Conservation (phyloP, 495 filamentous ascomycete species). For the Xylaria longipes region DNA sequence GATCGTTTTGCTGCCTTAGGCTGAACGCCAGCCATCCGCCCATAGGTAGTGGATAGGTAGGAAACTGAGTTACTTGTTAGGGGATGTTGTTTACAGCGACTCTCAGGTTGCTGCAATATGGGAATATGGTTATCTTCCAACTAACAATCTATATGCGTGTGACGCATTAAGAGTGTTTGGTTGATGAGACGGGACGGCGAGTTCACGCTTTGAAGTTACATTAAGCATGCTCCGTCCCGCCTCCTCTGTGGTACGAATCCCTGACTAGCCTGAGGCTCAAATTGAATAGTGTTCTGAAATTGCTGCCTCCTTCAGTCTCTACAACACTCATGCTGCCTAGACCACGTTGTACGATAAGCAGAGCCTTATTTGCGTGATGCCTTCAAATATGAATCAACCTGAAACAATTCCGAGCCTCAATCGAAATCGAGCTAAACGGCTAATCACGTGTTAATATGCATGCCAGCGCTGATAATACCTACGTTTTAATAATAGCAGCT, state of each 20-base stretch:
- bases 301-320: slow-evolving; percentile 1
- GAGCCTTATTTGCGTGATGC: not conserved
- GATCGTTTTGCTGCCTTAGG: no score
- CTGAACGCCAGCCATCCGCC: no score
- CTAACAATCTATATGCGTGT: no score
- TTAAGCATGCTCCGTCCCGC: not conserved
- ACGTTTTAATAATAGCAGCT: not conserved
- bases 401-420: not conserved
- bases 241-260: not conserved
- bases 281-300: not conserved
- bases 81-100: no score
- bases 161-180: not conserved
- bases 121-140: no score
- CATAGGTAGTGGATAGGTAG: no score
- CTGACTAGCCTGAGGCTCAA: not conserved
- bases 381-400: not conserved
- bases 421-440: not conserved
- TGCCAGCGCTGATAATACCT: not conserved
- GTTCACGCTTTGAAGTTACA: not conserved
- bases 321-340: not conserved
- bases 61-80: no score
- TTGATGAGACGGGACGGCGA: not conserved
- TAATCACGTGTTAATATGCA: slow-evolving; percentile 9
- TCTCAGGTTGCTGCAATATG: no score
- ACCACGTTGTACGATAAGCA: not conserved